Percentiles rank a stretch among this genome's conserved stretches.
Evolutionary conservation across 371 early-diverging fungal species (phyloP).

Genomic region (Syncephalastrum sp.): DNA sequence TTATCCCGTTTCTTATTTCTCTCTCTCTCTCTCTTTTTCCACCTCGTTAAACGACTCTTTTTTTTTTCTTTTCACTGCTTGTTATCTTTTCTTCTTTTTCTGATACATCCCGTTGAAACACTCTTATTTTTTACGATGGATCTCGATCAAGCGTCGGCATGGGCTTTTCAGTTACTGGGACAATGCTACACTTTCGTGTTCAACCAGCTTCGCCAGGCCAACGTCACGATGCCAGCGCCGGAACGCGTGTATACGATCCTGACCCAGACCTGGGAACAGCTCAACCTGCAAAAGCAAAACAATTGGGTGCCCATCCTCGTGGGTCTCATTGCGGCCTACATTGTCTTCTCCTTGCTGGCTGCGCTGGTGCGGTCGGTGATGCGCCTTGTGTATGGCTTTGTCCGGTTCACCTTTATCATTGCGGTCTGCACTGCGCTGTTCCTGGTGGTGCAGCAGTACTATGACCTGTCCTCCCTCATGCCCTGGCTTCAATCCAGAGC

Average conservation of each 20-base stretch:
- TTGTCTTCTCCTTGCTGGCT: constrained; percentile 28
- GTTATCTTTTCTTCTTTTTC: too few species aligned
- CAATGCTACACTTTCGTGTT: constrained; percentile 31
- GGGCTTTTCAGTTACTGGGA: constrained; percentile 21
- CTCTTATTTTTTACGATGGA: too few species aligned
- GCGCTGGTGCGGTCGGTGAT: constrained; percentile 27
- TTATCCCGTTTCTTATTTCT: too few species aligned
- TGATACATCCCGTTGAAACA: too few species aligned
- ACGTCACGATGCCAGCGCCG: constrained; percentile 28
- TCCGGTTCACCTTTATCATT: constrained; percentile 37
- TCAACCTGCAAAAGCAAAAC: constrained; percentile 27
- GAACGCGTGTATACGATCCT: constrained; percentile 16
- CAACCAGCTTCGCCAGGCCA: constrained; percentile 19
- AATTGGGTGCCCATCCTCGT: constrained; percentile 32
- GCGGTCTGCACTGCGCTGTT: constrained; percentile 17
- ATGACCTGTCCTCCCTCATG: neutral
- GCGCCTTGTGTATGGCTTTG: constrained; percentile 35
- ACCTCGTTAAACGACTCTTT: too few species aligned
- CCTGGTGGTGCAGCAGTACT: constrained; percentile 25
- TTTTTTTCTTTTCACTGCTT: too few species aligned
- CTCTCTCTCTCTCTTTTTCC: too few species aligned
- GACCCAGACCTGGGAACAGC: constrained; percentile 13
- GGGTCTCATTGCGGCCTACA: constrained; percentile 31
- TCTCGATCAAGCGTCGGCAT: too few species aligned
- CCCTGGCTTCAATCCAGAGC: neutral